These are phyloP conservation scores for Lachnellula willkommii DNA, from an alignment of 2,329 filamentous ascomycete species.

Conservation along the genomic window DNA sequence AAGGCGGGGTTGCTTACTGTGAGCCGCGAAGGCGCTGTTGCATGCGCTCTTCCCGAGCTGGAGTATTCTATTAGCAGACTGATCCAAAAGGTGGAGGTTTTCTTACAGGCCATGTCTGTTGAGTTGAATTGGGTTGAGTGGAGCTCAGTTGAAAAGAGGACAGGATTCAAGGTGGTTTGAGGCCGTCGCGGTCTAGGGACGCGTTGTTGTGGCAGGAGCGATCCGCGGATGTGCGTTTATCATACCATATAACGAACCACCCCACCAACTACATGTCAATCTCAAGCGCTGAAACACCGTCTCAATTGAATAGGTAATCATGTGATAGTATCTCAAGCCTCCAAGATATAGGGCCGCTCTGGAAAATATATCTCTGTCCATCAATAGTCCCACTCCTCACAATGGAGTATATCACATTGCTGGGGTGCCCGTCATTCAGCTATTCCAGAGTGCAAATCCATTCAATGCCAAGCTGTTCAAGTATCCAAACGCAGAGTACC, in stretches of 20 bases:
- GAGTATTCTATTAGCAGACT: slow-evolving; percentile 9
- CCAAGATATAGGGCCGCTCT: too few relatives aligned
- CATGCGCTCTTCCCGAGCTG: slow-evolving; percentile 56
- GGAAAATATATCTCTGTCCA: too few relatives aligned
- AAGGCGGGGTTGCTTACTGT: slow-evolving; percentile 41
- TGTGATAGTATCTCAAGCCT: too few relatives aligned
- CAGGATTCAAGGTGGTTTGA: not conserved
- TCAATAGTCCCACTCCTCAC: not conserved
- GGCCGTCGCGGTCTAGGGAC: slow-evolving; percentile 1
- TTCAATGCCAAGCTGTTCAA: slow-evolving; percentile 28
- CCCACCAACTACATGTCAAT: too few relatives aligned
- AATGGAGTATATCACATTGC: slow-evolving; percentile 3
- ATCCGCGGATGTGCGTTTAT: too few relatives aligned
- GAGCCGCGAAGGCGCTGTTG: slow-evolving; percentile 61
- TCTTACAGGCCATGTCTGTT: slow-evolving; percentile 18
- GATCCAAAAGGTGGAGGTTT: not conserved
- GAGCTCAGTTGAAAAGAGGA: not conserved
- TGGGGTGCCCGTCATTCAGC: slow-evolving; percentile 7
- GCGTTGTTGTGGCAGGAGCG: too few relatives aligned
- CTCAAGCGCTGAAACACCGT: too few relatives aligned
- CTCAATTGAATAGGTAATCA: too few relatives aligned
- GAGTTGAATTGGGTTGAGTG: too few relatives aligned
- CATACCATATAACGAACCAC: too few relatives aligned
- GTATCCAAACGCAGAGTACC: slow-evolving; percentile 30
- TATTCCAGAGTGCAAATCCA: slow-evolving; percentile 25